Conservation (phyloP, 306 rosid species). For the Begonia masoniana region DNA sequence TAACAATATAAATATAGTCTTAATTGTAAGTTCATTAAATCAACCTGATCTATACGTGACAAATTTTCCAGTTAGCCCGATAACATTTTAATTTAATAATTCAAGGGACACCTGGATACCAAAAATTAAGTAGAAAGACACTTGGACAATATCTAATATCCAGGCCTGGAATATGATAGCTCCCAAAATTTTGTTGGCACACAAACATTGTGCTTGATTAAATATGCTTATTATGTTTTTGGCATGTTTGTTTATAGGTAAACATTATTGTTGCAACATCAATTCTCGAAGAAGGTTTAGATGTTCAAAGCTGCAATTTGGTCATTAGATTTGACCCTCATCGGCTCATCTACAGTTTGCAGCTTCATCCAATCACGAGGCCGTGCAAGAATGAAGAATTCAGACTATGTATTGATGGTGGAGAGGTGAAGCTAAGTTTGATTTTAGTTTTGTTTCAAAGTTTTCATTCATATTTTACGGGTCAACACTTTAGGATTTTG, state of each 20-base stretch:
- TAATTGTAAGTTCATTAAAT: too few relatives aligned
- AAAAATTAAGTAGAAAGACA: too few relatives aligned
- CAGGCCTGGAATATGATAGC: too few relatives aligned
- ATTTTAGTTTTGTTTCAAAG: too few relatives aligned
- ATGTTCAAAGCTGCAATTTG: constrained; percentile 79
- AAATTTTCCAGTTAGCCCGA: too few relatives aligned
- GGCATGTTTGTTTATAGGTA: constrained; percentile 31
- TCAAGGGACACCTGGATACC: too few relatives aligned
- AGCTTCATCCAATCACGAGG: constrained; percentile 94
- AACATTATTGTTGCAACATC: constrained; percentile 90
- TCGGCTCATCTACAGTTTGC: constrained; percentile 57
- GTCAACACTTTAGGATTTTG: not conserved
- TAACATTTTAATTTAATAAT: too few relatives aligned
- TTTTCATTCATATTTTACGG: too few relatives aligned
- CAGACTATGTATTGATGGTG: constrained; percentile 70
- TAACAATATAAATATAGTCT: not conserved
- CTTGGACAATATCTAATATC: too few relatives aligned
- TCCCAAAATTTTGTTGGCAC: too few relatives aligned
- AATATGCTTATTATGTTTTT: not conserved
- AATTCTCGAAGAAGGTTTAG: constrained; percentile 92
- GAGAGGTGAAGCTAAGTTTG: constrained; percentile 28
- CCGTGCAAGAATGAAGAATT: constrained; percentile 70
- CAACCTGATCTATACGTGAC: too few relatives aligned
- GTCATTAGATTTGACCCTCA: constrained; percentile 88
- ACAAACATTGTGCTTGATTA: too few relatives aligned